Conservation (phyloP, 2,329 filamentous ascomycete genomes). For the Epichloe amarillans region DNA sequence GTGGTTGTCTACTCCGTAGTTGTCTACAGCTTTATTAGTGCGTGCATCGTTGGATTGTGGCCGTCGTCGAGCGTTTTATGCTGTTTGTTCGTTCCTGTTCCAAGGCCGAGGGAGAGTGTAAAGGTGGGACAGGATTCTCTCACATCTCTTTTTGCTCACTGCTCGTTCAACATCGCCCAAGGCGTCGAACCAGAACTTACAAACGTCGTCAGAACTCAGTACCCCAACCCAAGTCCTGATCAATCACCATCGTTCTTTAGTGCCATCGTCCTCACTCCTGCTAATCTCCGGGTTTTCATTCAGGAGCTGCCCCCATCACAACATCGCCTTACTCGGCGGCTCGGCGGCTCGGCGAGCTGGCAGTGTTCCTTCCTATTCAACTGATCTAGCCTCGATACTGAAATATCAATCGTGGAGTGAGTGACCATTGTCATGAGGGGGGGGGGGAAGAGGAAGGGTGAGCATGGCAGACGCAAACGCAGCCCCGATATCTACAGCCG, state of each 20-base stretch:
- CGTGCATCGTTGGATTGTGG: not conserved
- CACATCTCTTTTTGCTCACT: not conserved
- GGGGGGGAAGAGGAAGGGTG: not conserved
- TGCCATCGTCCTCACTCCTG: not conserved
- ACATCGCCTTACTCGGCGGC: not conserved
- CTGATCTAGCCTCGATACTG: not conserved
- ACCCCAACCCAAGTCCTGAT: not conserved
- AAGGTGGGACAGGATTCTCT: not conserved
- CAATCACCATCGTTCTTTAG: not conserved
- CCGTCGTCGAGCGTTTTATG: not conserved
- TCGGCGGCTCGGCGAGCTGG: not conserved
- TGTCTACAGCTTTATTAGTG: not conserved
- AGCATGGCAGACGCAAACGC: conserved; percentile 8
- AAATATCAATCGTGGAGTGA: conserved; percentile 3
- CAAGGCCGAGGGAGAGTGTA: not conserved
- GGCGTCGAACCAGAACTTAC: not conserved
- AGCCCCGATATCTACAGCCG: conserved; percentile 16
- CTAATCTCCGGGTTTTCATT: not conserved
- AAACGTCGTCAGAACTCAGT: too few relatives aligned
- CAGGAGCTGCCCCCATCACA: not conserved
- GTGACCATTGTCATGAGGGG: conserved; percentile 2
- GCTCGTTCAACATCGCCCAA: not conserved
- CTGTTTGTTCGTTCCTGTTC: not conserved
- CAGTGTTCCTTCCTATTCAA: not conserved
- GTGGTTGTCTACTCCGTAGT: not conserved